Percentiles rank a stretch among this genome's conserved stretches.
These are phyloP conservation scores for Kwoniella sp. DNA, from an alignment of 768 basidiomycete genomes.

Conservation along the genomic window DNA sequence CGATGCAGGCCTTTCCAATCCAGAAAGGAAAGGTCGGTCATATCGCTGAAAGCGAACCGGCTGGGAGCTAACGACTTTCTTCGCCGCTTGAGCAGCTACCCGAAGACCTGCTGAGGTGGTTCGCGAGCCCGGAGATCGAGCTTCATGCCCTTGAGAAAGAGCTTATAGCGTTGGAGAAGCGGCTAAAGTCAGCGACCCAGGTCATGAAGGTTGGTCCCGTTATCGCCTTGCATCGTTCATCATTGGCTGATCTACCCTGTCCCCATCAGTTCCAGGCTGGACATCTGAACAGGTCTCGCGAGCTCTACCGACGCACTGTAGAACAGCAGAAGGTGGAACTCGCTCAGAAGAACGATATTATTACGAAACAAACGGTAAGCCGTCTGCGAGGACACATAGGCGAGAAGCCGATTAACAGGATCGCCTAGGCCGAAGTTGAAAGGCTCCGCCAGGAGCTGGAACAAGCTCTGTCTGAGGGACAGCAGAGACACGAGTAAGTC, in stretches of 20 bases:
- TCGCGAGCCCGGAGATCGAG: not conserved
- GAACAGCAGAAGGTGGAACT: no score
- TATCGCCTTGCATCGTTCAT: not conserved
- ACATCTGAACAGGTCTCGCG: not conserved
- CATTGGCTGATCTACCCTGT: not conserved
- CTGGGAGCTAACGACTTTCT: not conserved
- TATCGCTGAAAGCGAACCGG: not conserved
- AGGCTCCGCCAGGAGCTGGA: no score
- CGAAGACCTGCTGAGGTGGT: not conserved
- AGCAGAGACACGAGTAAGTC: no score
- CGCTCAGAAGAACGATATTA: no score
- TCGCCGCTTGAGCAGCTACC: not conserved
- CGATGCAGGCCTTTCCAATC: slow-evolving; percentile 2
- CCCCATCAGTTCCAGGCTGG: slow-evolving; percentile 1
- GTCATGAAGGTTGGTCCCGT: not conserved
- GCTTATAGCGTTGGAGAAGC: not conserved
- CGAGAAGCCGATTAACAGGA: no score
- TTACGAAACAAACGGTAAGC: no score
- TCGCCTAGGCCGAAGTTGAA: no score
- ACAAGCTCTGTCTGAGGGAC: no score
- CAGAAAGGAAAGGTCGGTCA: slow-evolving; percentile 1
- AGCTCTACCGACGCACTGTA: not conserved
- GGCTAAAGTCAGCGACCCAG: not conserved
- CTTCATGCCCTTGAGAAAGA: not conserved
- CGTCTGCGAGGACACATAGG: no score